phyloP scores from a whole-genome alignment of 768 basidiomycete species.

The Auriscalpium vulgare region DNA sequence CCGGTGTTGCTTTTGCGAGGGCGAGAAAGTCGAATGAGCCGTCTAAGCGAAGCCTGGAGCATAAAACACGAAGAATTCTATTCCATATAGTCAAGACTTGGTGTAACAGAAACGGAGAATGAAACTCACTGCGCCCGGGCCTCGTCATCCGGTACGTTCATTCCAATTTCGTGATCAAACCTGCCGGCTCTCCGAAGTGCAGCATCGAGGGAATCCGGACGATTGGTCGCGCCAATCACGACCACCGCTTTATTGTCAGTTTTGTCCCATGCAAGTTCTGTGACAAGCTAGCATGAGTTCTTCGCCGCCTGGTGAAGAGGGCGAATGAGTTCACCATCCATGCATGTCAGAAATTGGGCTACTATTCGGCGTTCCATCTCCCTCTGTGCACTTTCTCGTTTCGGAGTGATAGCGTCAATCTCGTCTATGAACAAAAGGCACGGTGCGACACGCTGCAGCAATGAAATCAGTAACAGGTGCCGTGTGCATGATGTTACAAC shows the following conservation, averaged over 20 bases:
- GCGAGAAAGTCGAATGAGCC: constrained; percentile 82
- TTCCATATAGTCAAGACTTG: neutral
- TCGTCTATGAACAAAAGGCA: constrained; percentile 96
- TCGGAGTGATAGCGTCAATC: constrained; percentile 96
- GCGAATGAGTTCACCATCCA: constrained; percentile 69
- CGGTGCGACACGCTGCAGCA: constrained; percentile 72
- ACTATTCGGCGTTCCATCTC: constrained; percentile 99
- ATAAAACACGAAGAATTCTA: constrained; percentile 85
- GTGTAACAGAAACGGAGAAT: neutral
- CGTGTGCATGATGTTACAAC: constrained; percentile 11
- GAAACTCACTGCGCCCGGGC: constrained; percentile 75
- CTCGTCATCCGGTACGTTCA: constrained; percentile 92
- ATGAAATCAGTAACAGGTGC: neutral
- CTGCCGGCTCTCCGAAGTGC: constrained; percentile 89
- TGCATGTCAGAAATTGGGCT: constrained; percentile 94
- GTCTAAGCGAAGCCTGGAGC: constrained; percentile 72
- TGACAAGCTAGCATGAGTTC: neutral
- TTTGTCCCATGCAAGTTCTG: constrained; percentile 94
- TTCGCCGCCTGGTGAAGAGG: too few relatives aligned
- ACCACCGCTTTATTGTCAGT: constrained; percentile 88
- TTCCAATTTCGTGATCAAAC: constrained; percentile 96
- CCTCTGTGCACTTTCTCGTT: constrained; percentile 93
- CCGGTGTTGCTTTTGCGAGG: constrained; percentile 90
- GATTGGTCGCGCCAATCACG: constrained; percentile 94
- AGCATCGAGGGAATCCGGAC: constrained; percentile 90